Percentiles rank a stretch among this genome's conserved stretches.
phyloP scores from a whole-genome alignment of 257 asterid species.

The Salvia miltiorrhiza region DNA sequence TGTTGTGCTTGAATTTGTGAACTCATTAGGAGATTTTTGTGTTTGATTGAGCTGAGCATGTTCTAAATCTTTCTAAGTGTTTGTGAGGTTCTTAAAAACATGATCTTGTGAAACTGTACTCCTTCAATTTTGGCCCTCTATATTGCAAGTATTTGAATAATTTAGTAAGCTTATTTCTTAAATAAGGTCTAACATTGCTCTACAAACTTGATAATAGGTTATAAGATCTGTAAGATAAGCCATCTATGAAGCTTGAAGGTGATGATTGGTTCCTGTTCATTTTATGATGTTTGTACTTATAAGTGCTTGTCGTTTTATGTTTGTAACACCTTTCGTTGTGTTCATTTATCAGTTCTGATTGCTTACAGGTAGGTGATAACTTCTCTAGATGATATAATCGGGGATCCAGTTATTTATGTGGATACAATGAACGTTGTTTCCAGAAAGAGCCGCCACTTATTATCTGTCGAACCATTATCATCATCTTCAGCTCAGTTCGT shows the following conservation, averaged over 20 bases:
- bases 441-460: constrained; percentile 27
- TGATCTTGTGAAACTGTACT: background rate
- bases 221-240: background rate
- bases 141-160: too few relatives aligned
- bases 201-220: background rate
- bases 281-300: background rate
- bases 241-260: background rate
- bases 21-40: background rate
- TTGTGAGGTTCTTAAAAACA: background rate
- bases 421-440: constrained; percentile 28
- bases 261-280: background rate
- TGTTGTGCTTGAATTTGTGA: background rate
- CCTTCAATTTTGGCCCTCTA: background rate
- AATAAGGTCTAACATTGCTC: background rate
- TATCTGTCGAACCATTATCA: constrained; percentile 31
- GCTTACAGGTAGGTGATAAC: background rate
- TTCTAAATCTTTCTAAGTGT: background rate
- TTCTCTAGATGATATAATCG: background rate
- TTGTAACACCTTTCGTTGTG: background rate
- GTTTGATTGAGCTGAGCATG: background rate
- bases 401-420: constrained; percentile 2
- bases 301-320: background rate
- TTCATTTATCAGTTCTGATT: background rate
- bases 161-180: too few relatives aligned
- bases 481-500: constrained; percentile 47